Percentiles rank a stretch among this genome's conserved stretches.
Conservation (phyloP, 495 filamentous ascomycete genomes). For the Hypoxylon crocopeplum region DNA sequence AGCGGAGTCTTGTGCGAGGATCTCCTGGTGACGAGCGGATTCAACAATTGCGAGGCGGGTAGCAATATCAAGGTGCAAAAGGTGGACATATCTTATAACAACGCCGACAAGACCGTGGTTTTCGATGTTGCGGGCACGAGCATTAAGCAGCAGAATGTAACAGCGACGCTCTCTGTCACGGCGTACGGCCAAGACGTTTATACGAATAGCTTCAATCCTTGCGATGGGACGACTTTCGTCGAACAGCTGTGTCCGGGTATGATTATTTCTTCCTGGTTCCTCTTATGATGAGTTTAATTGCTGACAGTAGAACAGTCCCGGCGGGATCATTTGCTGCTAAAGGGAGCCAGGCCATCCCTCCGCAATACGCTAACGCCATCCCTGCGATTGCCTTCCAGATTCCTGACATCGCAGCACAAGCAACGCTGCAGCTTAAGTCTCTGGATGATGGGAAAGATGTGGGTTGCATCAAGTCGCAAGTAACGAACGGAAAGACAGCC, state of each 20-base stretch:
- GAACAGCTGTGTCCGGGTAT: conserved; percentile 81
- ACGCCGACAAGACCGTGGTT: conserved; percentile 68
- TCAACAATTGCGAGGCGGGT: conserved; percentile 73
- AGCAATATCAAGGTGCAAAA: conserved; percentile 73
- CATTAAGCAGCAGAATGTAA: conserved; percentile 77
- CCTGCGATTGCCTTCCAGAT: conserved; percentile 90
- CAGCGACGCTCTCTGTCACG: conserved; percentile 75
- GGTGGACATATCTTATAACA: conserved; percentile 81
- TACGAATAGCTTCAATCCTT: conserved; percentile 82
- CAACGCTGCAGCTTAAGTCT: conserved; percentile 75
- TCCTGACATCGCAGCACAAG: conserved; percentile 88
- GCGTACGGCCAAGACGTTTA: conserved; percentile 90
- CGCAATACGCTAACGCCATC: conserved; percentile 72
- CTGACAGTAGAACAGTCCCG: conserved; percentile 66
- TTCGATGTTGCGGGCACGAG: conserved; percentile 89
- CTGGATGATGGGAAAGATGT: conserved; percentile 65
- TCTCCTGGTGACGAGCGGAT: conserved; percentile 80
- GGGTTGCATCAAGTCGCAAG: conserved; percentile 82
- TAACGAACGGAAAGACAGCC: conserved; percentile 87
- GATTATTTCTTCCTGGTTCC: conserved; percentile 45
- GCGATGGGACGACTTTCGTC: conserved; percentile 68
- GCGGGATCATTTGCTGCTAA: conserved; percentile 73
- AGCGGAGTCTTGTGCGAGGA: conserved; percentile 64
- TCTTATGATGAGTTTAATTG: conserved; percentile 5
- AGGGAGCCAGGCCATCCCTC: conserved; percentile 73